phyloP scores from a whole-genome alignment of 2,329 filamentous ascomycete species.

The Fusarium austroafricanum region DNA sequence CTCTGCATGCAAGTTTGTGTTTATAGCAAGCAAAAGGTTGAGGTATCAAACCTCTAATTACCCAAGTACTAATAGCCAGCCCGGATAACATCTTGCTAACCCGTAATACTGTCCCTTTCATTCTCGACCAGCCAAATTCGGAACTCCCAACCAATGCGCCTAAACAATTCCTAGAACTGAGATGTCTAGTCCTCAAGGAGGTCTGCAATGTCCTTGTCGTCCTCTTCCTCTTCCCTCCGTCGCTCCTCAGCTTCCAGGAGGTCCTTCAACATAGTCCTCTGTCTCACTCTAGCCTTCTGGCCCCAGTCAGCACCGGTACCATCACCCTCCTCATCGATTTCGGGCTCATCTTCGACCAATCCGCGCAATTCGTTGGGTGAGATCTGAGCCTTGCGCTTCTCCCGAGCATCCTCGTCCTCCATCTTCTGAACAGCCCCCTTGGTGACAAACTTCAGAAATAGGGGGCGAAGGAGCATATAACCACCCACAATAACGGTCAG shows the following conservation, averaged over 20 bases:
- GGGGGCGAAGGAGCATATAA: conserved; percentile 80
- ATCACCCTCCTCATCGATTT: conserved; percentile 59
- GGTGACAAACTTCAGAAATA: conserved; percentile 75
- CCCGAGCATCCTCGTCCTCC: conserved; percentile 65
- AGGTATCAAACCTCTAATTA: neutral
- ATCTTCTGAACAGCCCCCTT: conserved; percentile 73
- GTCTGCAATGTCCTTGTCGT: conserved; percentile 81
- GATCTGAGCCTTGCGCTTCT: conserved; percentile 68
- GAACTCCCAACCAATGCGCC: conserved; percentile 8
- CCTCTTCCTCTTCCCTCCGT: conserved; percentile 70
- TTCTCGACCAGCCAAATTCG: conserved; percentile 4
- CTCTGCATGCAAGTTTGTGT: neutral
- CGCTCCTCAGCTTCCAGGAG: conserved; percentile 72
- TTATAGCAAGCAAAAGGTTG: neutral
- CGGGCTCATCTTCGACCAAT: conserved; percentile 64
- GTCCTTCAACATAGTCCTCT: conserved; percentile 74
- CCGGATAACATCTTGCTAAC: conserved; percentile 1
- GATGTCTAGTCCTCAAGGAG: conserved; percentile 66
- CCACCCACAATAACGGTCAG: conserved; percentile 77
- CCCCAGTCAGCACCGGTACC: conserved; percentile 72
- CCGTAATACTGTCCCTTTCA: neutral
- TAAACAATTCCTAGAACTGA: neutral
- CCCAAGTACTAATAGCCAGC: neutral
- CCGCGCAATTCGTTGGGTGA: conserved; percentile 74
- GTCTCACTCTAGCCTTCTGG: conserved; percentile 75